Evolutionary conservation across 352 stramenopile species (phyloP).

Genomic region (Phytophthora vignae): DNA sequence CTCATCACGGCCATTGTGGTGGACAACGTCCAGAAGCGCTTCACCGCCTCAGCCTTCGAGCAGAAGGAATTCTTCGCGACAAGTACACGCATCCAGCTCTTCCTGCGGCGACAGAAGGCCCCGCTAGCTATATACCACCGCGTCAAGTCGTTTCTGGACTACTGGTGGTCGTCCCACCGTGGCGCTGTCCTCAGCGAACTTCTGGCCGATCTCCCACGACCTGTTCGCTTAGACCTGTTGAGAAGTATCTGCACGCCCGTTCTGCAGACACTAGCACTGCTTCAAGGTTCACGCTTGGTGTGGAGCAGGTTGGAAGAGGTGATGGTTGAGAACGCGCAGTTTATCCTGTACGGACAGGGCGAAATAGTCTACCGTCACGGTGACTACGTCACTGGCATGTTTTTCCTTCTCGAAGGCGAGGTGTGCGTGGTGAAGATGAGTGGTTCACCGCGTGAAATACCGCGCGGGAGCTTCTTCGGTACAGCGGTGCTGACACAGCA

Average conservation of each 20-base stretch:
- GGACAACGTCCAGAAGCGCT: conserved; percentile 57
- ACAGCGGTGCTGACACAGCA: conserved; percentile 49
- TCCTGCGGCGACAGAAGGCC: conserved; percentile 55
- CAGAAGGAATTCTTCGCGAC: conserved; percentile 63
- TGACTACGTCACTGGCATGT: conserved; percentile 59
- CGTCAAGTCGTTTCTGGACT: conserved; percentile 65
- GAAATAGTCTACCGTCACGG: conserved; percentile 57
- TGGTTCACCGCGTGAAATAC: conserved; percentile 31
- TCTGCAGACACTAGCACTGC: conserved; percentile 46
- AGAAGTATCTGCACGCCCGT: conserved; percentile 49
- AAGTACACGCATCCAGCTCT: conserved; percentile 55
- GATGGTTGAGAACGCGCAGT: conserved; percentile 50
- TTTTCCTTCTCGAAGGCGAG: conserved; percentile 63
- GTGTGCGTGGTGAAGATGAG: conserved; percentile 43
- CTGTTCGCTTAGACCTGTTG: conserved; percentile 53
- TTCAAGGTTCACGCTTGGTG: conserved; percentile 36
- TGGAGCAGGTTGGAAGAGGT: conserved; percentile 43
- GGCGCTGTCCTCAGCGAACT: conserved; percentile 57
- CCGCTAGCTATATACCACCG: conserved; percentile 52
- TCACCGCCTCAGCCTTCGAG: conserved; percentile 57
- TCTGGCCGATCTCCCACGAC: conserved; percentile 50
- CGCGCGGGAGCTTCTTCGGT: conserved; percentile 52
- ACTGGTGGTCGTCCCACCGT: conserved; percentile 67
- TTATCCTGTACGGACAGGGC: conserved; percentile 63
- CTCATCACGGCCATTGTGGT: conserved; percentile 51